Evolutionary conservation across 345 rosid genomes (phyloP), one percentile per base, ranked within the genome.

Genomic region (Brassica rapa): DNA sequence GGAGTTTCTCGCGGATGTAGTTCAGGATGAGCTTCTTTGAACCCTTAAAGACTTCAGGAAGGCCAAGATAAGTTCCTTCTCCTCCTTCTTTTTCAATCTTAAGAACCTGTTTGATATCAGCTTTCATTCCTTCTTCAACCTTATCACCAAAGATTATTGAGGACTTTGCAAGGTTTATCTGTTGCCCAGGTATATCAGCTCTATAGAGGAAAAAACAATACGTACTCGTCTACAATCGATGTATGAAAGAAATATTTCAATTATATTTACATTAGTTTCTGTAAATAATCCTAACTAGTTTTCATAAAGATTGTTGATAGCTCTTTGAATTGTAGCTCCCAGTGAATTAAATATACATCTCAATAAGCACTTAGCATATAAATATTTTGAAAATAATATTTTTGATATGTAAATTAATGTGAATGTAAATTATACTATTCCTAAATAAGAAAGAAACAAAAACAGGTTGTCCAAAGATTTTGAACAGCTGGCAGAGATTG

Each of bases 391-490:
- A 1, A 37, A 32, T 9, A 14, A n/a, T 1, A 3, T 57, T 2
- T 62, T 64, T 27, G 5, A 71, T 14, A 57, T 56, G 66, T 35
- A 77, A 51, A 19, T 19, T 19, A 19, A 23, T 25, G 27, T 65
- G 73, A 71, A 16, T 19, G 49, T 8, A 39, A 72, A 66, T 3
- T 59, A 25, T 3, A 24, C 7, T 3, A 59, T 59, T 72, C 77
- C 12, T 67, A 73, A 46, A 46, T 12, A 68, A 61, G 64, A 73
- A 73, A 62, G 64, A 68, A 73, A 79, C 78, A 73, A 73, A 73
- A 79, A 79, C 78, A 73, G 64, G 74, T 79, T 67, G 82, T 79
- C 78, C 74, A 73, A 79, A 74, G 10, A 74, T 65, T 16, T 29
- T 11, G 70, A 73, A 67, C 74, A 73, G 82, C 74, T 61, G 82